Evolutionary conservation across 1,284 basidiomycete genomes (phyloP).

Genomic region (Jaminaea rosea): DNA sequence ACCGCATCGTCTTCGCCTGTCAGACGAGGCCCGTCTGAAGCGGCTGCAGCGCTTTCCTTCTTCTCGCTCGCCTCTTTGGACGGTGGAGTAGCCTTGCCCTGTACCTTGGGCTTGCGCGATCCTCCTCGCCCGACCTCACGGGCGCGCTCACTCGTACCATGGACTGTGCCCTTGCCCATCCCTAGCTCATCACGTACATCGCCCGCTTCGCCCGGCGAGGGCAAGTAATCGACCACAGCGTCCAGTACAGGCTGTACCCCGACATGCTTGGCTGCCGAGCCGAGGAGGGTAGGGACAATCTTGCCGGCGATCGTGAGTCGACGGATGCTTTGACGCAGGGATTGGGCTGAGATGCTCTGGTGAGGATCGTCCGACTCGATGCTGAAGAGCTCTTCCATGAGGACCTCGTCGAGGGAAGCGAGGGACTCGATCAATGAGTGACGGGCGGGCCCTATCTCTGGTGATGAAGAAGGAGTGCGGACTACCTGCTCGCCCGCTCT

Average conservation of each 20-base stretch:
- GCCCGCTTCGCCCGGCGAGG: conserved; percentile 55
- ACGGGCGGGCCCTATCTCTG: background rate
- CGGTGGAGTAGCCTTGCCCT: background rate
- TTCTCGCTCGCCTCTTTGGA: background rate
- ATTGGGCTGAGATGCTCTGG: conserved; percentile 47
- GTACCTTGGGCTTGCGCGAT: background rate
- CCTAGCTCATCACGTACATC: conserved; percentile 1
- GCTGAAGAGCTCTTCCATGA: conserved; percentile 61
- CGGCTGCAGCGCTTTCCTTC: conserved; percentile 14
- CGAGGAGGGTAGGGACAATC: conserved; percentile 71
- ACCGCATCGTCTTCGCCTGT: conserved; percentile 2
- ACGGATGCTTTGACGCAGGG: conserved; percentile 55
- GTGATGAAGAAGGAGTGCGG: background rate
- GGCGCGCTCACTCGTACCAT: background rate
- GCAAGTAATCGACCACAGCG: conserved; percentile 69
- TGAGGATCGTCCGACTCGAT: conserved; percentile 52
- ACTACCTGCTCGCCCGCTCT: conserved; percentile 30
- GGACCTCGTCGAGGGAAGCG: conserved; percentile 66
- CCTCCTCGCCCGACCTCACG: background rate
- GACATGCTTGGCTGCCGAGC: conserved; percentile 69
- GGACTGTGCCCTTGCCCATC: background rate
- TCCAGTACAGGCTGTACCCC: conserved; percentile 73
- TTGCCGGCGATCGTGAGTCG: conserved; percentile 59
- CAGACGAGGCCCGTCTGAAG: conserved; percentile 44
- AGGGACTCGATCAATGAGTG: conserved; percentile 63